phyloP scores from a whole-genome alignment of 2,329 filamentous ascomycete species.

The Ilyonectria robusta region DNA sequence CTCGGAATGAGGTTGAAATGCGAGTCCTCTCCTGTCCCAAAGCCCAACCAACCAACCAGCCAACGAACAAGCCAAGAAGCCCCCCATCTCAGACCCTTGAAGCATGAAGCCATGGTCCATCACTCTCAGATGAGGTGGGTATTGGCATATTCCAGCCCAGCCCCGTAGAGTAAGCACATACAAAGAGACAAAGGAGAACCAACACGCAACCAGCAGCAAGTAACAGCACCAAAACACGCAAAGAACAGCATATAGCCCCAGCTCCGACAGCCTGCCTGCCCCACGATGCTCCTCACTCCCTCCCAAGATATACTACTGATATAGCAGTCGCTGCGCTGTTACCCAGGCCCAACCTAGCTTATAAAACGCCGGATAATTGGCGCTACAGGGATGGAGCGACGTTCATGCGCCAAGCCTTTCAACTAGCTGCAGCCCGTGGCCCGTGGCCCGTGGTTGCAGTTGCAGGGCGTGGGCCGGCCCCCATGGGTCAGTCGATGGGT shows the following conservation, averaged over 20 bases:
- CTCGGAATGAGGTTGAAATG: too few species aligned
- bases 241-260: too few species aligned
- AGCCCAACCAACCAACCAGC: too few species aligned
- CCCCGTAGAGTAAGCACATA: neutral
- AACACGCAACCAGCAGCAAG: too few species aligned
- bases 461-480: slow-evolving; percentile 5
- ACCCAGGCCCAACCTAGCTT: slow-evolving; percentile 1
- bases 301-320: too few species aligned
- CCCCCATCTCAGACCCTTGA: too few species aligned
- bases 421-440: slow-evolving; percentile 19
- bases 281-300: too few species aligned
- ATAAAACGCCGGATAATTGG: slow-evolving; percentile 30
- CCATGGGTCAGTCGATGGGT: neutral
- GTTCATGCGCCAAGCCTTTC: slow-evolving; percentile 41
- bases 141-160: neutral
- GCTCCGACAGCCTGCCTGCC: neutral
- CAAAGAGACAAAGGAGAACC: neutral
- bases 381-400: slow-evolving; percentile 22
- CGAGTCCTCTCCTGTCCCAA: neutral
- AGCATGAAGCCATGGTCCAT: neutral
- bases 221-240: too few species aligned
- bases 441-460: slow-evolving; percentile 17
- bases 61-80: too few species aligned
- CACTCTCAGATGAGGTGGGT: neutral
- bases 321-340: too few species aligned